These are phyloP conservation scores for Pilasporangium apinafurcum DNA, from an alignment of 352 stramenopile species.

Conservation along the genomic window DNA sequence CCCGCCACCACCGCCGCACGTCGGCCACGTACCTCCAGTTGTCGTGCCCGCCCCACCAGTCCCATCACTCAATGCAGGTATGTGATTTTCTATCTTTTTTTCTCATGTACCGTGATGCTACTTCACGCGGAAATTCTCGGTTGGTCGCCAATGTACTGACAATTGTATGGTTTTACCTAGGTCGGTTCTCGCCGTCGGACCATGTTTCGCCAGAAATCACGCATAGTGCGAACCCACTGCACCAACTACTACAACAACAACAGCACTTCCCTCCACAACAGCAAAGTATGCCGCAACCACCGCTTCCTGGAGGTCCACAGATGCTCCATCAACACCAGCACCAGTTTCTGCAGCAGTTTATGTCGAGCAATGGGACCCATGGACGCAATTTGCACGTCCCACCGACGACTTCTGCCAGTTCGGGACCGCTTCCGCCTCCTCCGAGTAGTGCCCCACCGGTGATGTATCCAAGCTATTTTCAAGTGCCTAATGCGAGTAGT, in stretches of 20 bases:
- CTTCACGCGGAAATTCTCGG: too few species aligned
- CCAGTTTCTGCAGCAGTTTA: slow-evolving; percentile 50
- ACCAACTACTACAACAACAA: slow-evolving; percentile 57
- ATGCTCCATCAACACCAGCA: slow-evolving; percentile 37
- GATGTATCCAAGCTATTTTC: slow-evolving; percentile 16
- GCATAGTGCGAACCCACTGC: slow-evolving; percentile 55
- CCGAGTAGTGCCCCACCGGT: slow-evolving; percentile 21
- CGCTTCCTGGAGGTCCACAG: too few species aligned
- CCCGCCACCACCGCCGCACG: slow-evolving; percentile 6
- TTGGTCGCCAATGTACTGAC: too few species aligned
- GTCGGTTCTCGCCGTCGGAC: slow-evolving; percentile 44
- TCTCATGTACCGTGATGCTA: too few species aligned
- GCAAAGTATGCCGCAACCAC: slow-evolving; percentile 11
- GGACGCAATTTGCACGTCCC: slow-evolving; percentile 20
- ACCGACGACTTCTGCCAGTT: too few species aligned
- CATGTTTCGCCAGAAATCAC: slow-evolving; percentile 60
- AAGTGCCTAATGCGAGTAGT: slow-evolving; percentile 7
- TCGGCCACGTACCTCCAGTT: slow-evolving; percentile 6
- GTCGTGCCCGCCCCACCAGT: slow-evolving; percentile 7
- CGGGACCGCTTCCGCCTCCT: slow-evolving; percentile 22
- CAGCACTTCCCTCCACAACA: slow-evolving; percentile 19
- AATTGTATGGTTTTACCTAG: too few species aligned
- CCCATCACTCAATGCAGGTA: slow-evolving; percentile 6
- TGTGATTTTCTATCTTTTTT: neutral
- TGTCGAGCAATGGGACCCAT: slow-evolving; percentile 26